Conservation (phyloP, 257 asterid species). For the Capsicum chinense region DNA sequence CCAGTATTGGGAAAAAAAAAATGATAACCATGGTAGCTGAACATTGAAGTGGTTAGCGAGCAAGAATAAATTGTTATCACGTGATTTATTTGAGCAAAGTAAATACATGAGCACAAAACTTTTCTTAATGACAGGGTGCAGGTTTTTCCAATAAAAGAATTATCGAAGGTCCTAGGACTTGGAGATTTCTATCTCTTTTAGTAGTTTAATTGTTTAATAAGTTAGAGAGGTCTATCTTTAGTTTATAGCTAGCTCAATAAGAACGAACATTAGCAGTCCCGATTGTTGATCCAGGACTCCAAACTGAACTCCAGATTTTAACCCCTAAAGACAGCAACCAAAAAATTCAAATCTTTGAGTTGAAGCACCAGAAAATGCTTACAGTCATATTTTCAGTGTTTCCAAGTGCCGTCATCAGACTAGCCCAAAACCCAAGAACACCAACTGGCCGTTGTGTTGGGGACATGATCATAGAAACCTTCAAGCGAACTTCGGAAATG, state of each 20-base stretch:
- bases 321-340: slow-evolving; percentile 1
- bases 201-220: background rate
- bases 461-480: slow-evolving; percentile 98
- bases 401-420: slow-evolving; percentile 99
- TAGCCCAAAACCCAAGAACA: slow-evolving; percentile 99
- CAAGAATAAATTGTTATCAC: slow-evolving; percentile 7
- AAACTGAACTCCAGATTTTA: background rate
- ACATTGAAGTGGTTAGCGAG: background rate
- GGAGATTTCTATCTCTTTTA: background rate
- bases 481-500: slow-evolving; percentile 89
- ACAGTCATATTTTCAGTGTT: slow-evolving; percentile 99
- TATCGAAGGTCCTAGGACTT: background rate
- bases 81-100: background rate
- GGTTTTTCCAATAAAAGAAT: slow-evolving; percentile 16
- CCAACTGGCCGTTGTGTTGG: slow-evolving; percentile 99
- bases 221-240: background rate
- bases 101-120: background rate
- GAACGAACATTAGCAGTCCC: background rate
- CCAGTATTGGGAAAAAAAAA: background rate
- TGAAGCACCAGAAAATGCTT: slow-evolving; percentile 45
- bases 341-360: slow-evolving; percentile 22
- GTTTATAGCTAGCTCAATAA: slow-evolving; percentile 11
- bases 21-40: slow-evolving; percentile 17
- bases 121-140: slow-evolving; percentile 2
- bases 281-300: background rate